Conservation (phyloP, 306 rosid genomes). For the Cucumis hystrix region DNA sequence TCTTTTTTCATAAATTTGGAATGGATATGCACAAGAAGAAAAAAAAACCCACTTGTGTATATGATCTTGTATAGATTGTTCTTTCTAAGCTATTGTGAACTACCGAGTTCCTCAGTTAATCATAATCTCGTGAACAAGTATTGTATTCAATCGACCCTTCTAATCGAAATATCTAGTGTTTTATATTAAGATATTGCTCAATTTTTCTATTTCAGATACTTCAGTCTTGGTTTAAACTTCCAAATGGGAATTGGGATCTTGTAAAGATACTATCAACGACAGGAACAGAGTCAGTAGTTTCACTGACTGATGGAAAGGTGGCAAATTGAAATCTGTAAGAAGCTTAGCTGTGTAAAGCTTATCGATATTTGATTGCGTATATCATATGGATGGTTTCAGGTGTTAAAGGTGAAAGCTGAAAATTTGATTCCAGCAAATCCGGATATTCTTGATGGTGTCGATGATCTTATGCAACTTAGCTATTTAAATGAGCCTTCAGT, state of each 20-base stretch:
- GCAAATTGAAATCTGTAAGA: constrained; percentile 14
- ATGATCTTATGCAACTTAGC: constrained; percentile 99
- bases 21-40: not conserved
- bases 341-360: not conserved
- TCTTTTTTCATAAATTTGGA: not conserved
- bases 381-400: constrained; percentile 24
- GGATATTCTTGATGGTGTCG: constrained; percentile 94
- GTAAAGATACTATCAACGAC: constrained; percentile 55
- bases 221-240: constrained; percentile 86
- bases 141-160: not conserved
- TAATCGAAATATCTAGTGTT: not conserved
- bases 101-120: not conserved
- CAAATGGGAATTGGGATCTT: constrained; percentile 80
- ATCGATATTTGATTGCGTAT: not conserved
- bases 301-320: constrained; percentile 72
- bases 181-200: not conserved
- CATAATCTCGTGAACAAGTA: not conserved
- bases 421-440: constrained; percentile 84
- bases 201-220: constrained; percentile 41
- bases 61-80: not conserved
- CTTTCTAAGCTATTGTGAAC: not conserved
- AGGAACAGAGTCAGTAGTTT: constrained; percentile 53
- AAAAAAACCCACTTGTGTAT: not conserved
- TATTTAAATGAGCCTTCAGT: constrained; percentile 93
- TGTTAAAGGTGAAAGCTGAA: constrained; percentile 61